A percentile compares a stretch with the other conserved stretches of the same genome.
Conservation (phyloP, 2,329 filamentous ascomycete genomes). For the Ascocoryne sarcoides region DNA sequence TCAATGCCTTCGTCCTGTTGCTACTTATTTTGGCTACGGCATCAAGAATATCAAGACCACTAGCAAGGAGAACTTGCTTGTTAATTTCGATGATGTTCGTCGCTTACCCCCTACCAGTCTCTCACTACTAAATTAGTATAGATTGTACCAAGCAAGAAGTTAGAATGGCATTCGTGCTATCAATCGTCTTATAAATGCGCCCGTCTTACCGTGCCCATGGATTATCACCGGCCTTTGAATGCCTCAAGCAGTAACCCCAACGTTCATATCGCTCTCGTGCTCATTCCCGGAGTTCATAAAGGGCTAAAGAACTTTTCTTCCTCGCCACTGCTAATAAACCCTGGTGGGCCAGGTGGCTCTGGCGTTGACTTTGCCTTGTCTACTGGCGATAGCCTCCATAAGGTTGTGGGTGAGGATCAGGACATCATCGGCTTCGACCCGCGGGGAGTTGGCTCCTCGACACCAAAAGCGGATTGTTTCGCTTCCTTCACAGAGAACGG, state of each 20-base stretch:
- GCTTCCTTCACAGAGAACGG: conserved; percentile 20
- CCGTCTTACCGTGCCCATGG: conserved; percentile 39
- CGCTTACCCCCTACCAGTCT: too few relatives aligned
- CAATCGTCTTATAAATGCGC: conserved; percentile 30
- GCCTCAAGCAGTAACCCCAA: conserved; percentile 22
- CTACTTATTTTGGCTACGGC: too few relatives aligned
- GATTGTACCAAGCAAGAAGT: conserved; percentile 37
- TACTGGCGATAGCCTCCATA: conserved; percentile 28
- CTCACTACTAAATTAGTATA: too few relatives aligned
- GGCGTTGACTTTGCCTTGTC: conserved; percentile 28
- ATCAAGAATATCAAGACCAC: too few relatives aligned
- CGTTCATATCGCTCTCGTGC: conserved; percentile 22
- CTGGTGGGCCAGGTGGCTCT: conserved; percentile 39
- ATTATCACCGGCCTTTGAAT: conserved; percentile 36
- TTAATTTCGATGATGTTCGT: too few relatives aligned
- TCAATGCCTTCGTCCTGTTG: too few relatives aligned
- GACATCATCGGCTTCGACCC: conserved; percentile 42
- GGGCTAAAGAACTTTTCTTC: conserved; percentile 26
- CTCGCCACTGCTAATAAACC: conserved; percentile 37
- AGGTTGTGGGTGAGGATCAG: conserved; percentile 32
- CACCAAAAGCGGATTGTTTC: conserved; percentile 45
- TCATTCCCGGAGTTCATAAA: conserved; percentile 17
- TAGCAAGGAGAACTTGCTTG: too few relatives aligned
- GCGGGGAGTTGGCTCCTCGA: conserved; percentile 41
- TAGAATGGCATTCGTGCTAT: conserved; percentile 38